Conservation (phyloP, 148 eudicot genomes). For the Spergularia marina region DNA sequence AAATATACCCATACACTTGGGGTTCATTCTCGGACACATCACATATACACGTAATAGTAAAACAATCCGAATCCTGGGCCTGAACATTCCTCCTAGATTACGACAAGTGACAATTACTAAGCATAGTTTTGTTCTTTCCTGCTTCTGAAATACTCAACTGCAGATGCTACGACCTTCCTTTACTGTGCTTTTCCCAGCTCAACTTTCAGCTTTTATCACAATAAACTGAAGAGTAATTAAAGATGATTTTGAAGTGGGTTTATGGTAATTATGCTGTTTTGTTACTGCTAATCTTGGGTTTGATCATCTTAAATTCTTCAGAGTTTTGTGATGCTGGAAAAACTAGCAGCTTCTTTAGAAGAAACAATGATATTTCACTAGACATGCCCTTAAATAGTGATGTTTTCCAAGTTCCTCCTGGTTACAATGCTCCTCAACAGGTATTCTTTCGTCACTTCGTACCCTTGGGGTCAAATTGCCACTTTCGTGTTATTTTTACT, state of each 20-base stretch:
- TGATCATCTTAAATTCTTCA: slow-evolving; percentile 25
- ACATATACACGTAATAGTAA: neutral
- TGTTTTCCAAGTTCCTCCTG: slow-evolving; percentile 65
- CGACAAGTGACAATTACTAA: slow-evolving; percentile 4
- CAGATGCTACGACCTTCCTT: neutral
- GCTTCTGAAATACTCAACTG: neutral
- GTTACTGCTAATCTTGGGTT: slow-evolving; percentile 18
- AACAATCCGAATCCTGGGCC: slow-evolving; percentile 23
- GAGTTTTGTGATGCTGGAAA: slow-evolving; percentile 50
- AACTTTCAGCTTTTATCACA: neutral
- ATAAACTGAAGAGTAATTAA: neutral
- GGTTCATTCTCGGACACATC: slow-evolving; percentile 4
- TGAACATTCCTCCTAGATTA: slow-evolving; percentile 25
- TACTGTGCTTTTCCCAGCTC: neutral
- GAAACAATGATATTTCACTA: slow-evolving; percentile 27
- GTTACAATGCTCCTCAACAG: slow-evolving; percentile 83
- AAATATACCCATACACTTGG: no score
- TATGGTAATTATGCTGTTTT: slow-evolving; percentile 19
- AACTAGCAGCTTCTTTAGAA: slow-evolving; percentile 49
- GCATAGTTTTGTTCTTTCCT: neutral
- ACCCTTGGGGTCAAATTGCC: no score
- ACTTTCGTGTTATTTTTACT: neutral
- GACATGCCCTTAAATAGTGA: slow-evolving; percentile 79
- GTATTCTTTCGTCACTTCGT: slow-evolving; percentile 17
- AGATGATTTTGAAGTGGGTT: slow-evolving; percentile 35